These are phyloP conservation scores for Psilocybe subaeruginosa DNA, from an alignment of 768 basidiomycete genomes.

Conservation along the genomic window DNA sequence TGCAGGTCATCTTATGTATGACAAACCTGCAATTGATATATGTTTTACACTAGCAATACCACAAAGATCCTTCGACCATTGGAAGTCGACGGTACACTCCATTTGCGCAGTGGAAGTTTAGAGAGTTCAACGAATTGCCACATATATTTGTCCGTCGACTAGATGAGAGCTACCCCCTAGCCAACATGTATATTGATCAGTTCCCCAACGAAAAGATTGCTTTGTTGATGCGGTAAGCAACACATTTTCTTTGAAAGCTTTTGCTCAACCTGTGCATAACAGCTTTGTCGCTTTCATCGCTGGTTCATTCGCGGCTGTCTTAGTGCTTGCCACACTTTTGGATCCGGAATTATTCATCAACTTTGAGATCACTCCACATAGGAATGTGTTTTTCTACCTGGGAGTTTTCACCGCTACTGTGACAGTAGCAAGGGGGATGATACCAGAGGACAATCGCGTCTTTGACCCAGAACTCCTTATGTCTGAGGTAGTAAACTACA, in stretches of 20 bases:
- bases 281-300: slow-evolving; percentile 97
- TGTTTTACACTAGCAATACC: slow-evolving; percentile 79
- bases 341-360: slow-evolving; percentile 94
- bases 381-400: slow-evolving; percentile 93
- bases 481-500: slow-evolving; percentile 90
- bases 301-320: slow-evolving; percentile 95
- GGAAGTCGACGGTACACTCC: slow-evolving; percentile 92
- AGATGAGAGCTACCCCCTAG: slow-evolving; percentile 85
- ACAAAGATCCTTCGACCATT: slow-evolving; percentile 96
- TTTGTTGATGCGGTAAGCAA: slow-evolving; percentile 80
- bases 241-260: not conserved
- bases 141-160: slow-evolving; percentile 89
- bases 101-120: slow-evolving; percentile 97
- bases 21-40: not conserved
- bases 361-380: slow-evolving; percentile 92
- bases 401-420: slow-evolving; percentile 86
- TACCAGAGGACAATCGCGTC: slow-evolving; percentile 91
- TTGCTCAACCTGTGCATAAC: not conserved
- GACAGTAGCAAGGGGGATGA: slow-evolving; percentile 92
- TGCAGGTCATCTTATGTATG: slow-evolving; percentile 5
- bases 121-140: slow-evolving; percentile 98
- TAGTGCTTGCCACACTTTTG: slow-evolving; percentile 87
- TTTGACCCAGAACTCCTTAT: slow-evolving; percentile 94
- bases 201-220: slow-evolving; percentile 96
- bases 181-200: slow-evolving; percentile 96